Evolutionary conservation across 768 basidiomycete genomes (phyloP).

Genomic region (Russula compacta): DNA sequence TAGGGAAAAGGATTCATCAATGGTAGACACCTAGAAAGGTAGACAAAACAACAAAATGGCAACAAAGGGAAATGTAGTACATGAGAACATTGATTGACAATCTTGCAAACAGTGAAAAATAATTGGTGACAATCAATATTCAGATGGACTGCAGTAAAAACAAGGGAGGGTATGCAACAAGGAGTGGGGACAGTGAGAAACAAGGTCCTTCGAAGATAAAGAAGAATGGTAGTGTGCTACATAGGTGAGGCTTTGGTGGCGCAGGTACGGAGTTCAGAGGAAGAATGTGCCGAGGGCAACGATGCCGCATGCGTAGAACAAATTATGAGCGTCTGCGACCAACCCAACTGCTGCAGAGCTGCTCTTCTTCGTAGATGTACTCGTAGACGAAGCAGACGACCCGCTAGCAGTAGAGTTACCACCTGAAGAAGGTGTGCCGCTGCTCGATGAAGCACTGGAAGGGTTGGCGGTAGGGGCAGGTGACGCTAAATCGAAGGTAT

Average conservation of each 20-base stretch:
- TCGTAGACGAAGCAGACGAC: neutral
- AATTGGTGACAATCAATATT: neutral
- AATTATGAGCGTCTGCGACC: neutral
- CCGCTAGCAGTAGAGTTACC: neutral
- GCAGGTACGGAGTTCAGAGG: neutral
- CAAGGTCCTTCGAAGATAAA: neutral
- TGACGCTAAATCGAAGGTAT: conserved; percentile 2
- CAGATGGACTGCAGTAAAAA: neutral
- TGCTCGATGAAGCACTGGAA: neutral
- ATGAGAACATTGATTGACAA: neutral
- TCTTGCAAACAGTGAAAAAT: conserved; percentile 9
- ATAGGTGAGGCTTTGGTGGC: neutral
- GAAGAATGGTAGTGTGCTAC: neutral
- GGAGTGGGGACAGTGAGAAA: neutral
- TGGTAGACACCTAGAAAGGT: neutral
- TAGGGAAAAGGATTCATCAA: neutral
- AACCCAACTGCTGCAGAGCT: neutral
- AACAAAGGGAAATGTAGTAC: neutral
- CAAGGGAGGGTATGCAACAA: neutral
- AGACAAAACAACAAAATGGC: neutral
- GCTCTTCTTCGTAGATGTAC: neutral
- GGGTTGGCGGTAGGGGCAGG: conserved; percentile 4
- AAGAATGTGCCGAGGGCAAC: conserved; percentile 4
- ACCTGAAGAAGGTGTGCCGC: neutral
- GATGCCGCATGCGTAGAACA: conserved; percentile 5